These are phyloP conservation scores for Russula vinacea DNA, from an alignment of 768 basidiomycete genomes.

Conservation along the genomic window DNA sequence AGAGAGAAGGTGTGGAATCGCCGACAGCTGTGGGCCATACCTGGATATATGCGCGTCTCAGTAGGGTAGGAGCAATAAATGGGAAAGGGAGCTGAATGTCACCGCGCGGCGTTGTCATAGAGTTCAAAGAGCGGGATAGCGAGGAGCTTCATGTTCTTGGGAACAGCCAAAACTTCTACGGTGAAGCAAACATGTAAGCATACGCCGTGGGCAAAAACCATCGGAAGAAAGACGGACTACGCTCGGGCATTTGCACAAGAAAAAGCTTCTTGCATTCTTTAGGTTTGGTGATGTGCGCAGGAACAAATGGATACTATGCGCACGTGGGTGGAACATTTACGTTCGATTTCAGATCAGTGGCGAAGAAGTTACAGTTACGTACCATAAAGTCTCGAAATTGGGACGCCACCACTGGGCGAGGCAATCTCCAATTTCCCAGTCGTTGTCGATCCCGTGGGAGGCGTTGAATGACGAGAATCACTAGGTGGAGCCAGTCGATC, in stretches of 20 bases:
- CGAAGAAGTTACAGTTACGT: constrained; percentile 35
- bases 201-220: background rate
- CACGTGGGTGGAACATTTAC: constrained; percentile 4
- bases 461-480: constrained; percentile 73
- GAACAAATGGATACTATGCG: constrained; percentile 83
- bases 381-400: constrained; percentile 99
- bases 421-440: constrained; percentile 96
- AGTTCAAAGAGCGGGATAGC: constrained; percentile 96
- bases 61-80: background rate
- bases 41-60: constrained; percentile 35
- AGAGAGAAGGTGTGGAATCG: constrained; percentile 89
- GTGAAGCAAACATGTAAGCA: background rate
- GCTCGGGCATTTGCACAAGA: constrained; percentile 91
- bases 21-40: constrained; percentile 91
- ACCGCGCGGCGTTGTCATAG: constrained; percentile 95
- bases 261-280: constrained; percentile 98
- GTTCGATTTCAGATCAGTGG: background rate
- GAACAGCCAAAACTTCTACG: constrained; percentile 90
- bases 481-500: constrained; percentile 81
- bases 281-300: constrained; percentile 94
- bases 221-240: constrained; percentile 55
- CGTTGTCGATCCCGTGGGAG: constrained; percentile 74
- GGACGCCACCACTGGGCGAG: constrained; percentile 99
- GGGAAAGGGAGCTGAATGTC: constrained; percentile 29
- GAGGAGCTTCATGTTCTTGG: constrained; percentile 97